Conservation (phyloP, 306 rosid genomes). For the Elaeagnus macrophylla region DNA sequence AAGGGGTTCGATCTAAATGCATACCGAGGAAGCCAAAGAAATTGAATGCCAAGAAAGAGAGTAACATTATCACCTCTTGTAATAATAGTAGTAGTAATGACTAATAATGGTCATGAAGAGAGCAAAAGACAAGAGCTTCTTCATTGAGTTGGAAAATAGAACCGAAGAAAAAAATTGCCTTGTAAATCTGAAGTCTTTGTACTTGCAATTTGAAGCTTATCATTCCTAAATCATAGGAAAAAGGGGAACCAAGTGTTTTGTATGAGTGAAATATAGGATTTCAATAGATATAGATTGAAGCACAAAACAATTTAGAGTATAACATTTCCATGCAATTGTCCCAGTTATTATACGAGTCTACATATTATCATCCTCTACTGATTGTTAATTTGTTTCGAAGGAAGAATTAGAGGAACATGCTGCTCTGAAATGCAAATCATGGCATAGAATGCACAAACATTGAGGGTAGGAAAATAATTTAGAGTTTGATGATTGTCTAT, state of each 20-base stretch:
- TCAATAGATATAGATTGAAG: too few species aligned
- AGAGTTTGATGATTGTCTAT: slow-evolving; percentile 17
- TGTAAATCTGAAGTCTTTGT: background rate
- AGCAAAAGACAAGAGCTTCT: slow-evolving; percentile 45
- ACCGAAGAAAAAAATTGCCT: background rate
- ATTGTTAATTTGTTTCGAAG: too few species aligned
- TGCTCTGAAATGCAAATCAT: slow-evolving; percentile 31
- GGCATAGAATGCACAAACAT: slow-evolving; percentile 26
- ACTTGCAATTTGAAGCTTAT: slow-evolving; percentile 18
- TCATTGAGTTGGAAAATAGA: background rate
- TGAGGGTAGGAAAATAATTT: background rate
- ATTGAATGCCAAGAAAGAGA: slow-evolving; percentile 39
- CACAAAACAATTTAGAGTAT: too few species aligned
- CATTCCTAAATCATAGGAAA: slow-evolving; percentile 7
- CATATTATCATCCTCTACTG: too few species aligned
- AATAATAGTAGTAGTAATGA: slow-evolving; percentile 8
- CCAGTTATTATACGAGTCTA: too few species aligned
- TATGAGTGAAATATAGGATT: background rate
- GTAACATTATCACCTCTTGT: slow-evolving; percentile 8
- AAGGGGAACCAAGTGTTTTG: slow-evolving; percentile 3
- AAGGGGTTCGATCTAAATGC: slow-evolving; percentile 60
- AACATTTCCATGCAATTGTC: too few species aligned
- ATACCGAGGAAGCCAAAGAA: slow-evolving; percentile 71
- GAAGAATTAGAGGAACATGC: too few species aligned
- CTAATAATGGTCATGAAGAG: slow-evolving; percentile 33